Base-by-base conservation (phyloP, 169 alveolate genomes). In the Plasmodium billcollinsi region DNA sequence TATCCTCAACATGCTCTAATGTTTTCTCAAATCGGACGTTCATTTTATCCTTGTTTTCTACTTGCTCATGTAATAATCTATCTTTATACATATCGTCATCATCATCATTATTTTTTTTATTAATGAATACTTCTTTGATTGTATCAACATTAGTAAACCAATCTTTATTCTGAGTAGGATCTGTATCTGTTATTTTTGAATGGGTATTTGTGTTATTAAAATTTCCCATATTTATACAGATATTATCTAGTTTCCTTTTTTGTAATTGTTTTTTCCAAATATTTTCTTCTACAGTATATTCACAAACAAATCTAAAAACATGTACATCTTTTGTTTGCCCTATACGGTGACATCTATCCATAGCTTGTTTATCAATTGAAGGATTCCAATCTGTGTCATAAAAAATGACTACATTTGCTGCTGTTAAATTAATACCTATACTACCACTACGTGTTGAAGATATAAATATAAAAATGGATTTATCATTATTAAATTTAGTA, bases 341-440 rank as follows among this genome's bases (percentile, higher is more conserved):
- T 26, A 99, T 99, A 70, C 99, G 88, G 83, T 99, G 99, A 76
- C 99, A 98, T 65, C 99, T 93, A 88, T 99, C 99, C 97, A 98
- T 97, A 2, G 99, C 99, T 90, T 99, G 99, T 74, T 98, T 96
- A 93, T 99, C 99, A 99, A 99, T 98, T 5, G 99, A 99, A 5
- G 99, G 99, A 90, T 99, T 99, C 99, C 99, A 99, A 93, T 98
- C 99, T 0, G 99, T 98, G 86, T 99, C 99, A 94, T 98, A 99
- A 93, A 99, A 98, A 70, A 99, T 98, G 11, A 99, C 99, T 1
- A 99, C 96, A 93, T 99, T 99, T 1, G 99, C 99, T 11, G 99
- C 99, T 1, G 99, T 99, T 58, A 99, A 93, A 89, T 98, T 99
- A 12, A 99, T 90, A 2, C 99, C 99, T 24, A 99, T 98, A 39